These are phyloP conservation scores for Cardiospermum halicacabum DNA, from an alignment of 345 rosid genomes.

Conservation along the genomic window DNA sequence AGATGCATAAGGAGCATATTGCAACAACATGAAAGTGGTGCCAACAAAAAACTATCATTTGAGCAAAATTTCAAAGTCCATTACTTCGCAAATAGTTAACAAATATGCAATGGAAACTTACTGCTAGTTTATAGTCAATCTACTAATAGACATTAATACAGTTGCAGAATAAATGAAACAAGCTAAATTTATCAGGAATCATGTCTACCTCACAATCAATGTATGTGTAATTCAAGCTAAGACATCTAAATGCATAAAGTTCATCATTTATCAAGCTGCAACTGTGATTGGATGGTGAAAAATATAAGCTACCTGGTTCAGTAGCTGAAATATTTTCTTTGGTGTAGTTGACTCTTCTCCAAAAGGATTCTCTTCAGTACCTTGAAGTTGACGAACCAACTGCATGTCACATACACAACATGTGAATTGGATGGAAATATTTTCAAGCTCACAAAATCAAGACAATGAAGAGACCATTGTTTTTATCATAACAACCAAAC, in stretches of 20 bases:
- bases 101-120: too few relatives aligned
- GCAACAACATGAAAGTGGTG: neutral
- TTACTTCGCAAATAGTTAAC: too few relatives aligned
- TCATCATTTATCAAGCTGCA: neutral
- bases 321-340: slow-evolving; percentile 84
- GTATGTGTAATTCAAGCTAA: neutral
- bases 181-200: too few relatives aligned
- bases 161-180: too few relatives aligned
- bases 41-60: too few relatives aligned
- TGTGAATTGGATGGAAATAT: slow-evolving; percentile 7
- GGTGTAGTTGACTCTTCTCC: slow-evolving; percentile 78
- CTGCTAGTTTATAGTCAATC: too few relatives aligned
- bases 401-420: slow-evolving; percentile 23
- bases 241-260: neutral
- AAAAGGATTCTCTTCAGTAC: slow-evolving; percentile 91
- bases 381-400: slow-evolving; percentile 86
- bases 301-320: slow-evolving; percentile 59
- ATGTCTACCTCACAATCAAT: neutral
- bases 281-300: neutral
- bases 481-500: neutral
- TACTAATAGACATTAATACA: too few relatives aligned
- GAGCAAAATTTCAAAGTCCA: too few relatives aligned
- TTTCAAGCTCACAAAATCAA: neutral
- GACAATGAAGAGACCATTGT: neutral
- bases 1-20: neutral